Conservation (phyloP, 805 yeast species). For the Nematodospora valgi region DNA sequence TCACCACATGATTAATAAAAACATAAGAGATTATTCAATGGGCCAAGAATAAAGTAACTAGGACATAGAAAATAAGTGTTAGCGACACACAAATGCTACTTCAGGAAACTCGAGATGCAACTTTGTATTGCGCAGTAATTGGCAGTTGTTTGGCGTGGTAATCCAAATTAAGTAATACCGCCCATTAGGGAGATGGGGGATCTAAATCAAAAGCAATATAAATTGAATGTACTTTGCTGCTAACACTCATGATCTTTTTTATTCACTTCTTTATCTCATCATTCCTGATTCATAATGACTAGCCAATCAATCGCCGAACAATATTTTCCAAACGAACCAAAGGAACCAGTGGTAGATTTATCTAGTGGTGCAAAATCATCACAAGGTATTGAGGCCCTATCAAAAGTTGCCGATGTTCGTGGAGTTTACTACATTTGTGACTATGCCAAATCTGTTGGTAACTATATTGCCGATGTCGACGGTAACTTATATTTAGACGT, state of each 20-base stretch:
- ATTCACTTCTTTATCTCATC: neutral
- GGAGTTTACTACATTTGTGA: conserved; percentile 75
- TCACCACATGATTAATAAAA: too few relatives aligned
- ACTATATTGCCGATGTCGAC: conserved; percentile 77
- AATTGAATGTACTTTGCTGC: too few relatives aligned
- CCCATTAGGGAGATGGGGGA: too few relatives aligned
- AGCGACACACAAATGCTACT: too few relatives aligned
- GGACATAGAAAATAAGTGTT: too few relatives aligned
- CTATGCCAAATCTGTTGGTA: conserved; percentile 71
- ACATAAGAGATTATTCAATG: too few relatives aligned
- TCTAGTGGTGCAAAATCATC: conserved; percentile 47
- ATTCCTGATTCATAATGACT: conserved; percentile 10
- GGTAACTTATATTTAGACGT: conserved; percentile 74
- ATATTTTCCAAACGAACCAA: conserved; percentile 81
- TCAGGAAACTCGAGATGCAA: too few relatives aligned
- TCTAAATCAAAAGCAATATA: neutral
- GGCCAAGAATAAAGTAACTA: too few relatives aligned
- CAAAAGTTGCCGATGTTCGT: conserved; percentile 64
- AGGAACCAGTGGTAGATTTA: conserved; percentile 53
- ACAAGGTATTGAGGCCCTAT: conserved; percentile 50
- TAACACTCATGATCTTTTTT: too few relatives aligned
- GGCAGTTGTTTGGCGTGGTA: too few relatives aligned
- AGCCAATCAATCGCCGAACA: conserved; percentile 42
- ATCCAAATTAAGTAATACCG: too few relatives aligned
- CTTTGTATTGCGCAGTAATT: too few relatives aligned